These are phyloP conservation scores for Pythium chondricola DNA, from an alignment of 352 stramenopile genomes.

Conservation along the genomic window DNA sequence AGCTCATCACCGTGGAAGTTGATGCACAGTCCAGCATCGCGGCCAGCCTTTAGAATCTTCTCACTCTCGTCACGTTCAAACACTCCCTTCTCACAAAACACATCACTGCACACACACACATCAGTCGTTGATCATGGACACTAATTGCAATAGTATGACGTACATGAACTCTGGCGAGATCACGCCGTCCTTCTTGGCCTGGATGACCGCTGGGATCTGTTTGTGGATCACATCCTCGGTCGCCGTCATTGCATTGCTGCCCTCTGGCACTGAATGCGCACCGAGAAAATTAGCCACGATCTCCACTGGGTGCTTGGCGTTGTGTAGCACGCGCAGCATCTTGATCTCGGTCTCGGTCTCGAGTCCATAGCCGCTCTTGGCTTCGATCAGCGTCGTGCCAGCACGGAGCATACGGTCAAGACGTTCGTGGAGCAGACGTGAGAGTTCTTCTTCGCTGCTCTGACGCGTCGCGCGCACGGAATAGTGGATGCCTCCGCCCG, in stretches of 20 bases:
- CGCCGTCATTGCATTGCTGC: slow-evolving; percentile 48
- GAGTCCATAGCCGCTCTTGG: slow-evolving; percentile 83
- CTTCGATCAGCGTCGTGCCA: slow-evolving; percentile 73
- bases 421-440: slow-evolving; percentile 34
- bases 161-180: slow-evolving; percentile 82
- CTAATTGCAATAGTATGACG: too few species aligned
- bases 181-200: slow-evolving; percentile 58
- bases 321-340: slow-evolving; percentile 79
- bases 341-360: slow-evolving; percentile 79
- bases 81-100: slow-evolving; percentile 84
- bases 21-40: slow-evolving; percentile 59
- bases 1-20: slow-evolving; percentile 86
- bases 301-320: slow-evolving; percentile 48
- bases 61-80: slow-evolving; percentile 76
- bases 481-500: slow-evolving; percentile 73
- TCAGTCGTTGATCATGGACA: neutral
- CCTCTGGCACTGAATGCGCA: slow-evolving; percentile 72
- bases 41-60: slow-evolving; percentile 62
- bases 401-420: slow-evolving; percentile 70
- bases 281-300: slow-evolving; percentile 77
- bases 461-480: slow-evolving; percentile 65
- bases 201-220: slow-evolving; percentile 60
- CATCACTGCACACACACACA: slow-evolving; percentile 26
- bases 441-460: slow-evolving; percentile 60
- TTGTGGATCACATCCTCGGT: slow-evolving; percentile 69